phyloP scores from a whole-genome alignment of 1,139 yeast genomes.

The Magnusiomyces fungicola region DNA sequence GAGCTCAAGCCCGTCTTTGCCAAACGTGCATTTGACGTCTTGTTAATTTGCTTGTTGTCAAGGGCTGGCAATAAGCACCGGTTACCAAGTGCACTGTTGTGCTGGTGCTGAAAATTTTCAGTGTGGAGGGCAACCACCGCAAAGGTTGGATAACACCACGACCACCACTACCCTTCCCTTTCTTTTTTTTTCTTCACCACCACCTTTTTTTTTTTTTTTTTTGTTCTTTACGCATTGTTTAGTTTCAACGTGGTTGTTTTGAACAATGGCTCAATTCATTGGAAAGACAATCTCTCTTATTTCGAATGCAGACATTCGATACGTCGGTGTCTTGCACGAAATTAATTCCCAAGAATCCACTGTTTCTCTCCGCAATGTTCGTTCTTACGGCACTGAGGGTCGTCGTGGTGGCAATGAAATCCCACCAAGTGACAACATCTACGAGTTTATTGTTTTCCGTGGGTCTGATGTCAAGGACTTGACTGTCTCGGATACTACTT shows the following conservation, averaged over 20 bases:
- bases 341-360: constrained; percentile 91
- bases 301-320: constrained; percentile 79
- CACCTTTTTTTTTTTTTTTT: background rate
- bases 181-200: background rate
- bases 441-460: constrained; percentile 76
- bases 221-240: background rate
- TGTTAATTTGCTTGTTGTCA: too few species aligned
- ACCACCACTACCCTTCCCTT: background rate
- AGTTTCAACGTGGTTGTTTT: background rate
- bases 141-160: too few species aligned
- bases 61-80: too few species aligned
- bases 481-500: constrained; percentile 57
- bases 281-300: constrained; percentile 90
- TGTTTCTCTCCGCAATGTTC: constrained; percentile 74
- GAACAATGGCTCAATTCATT: constrained; percentile 69
- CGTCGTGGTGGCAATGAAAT: constrained; percentile 65
- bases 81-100: background rate
- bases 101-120: background rate
- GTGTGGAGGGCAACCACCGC: background rate
- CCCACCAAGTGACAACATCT: constrained; percentile 63
- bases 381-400: constrained; percentile 91
- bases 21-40: too few species aligned
- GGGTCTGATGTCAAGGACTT: constrained; percentile 92
- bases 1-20: background rate
- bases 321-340: constrained; percentile 79